Evolutionary conservation across 371 early-diverging fungal genomes (phyloP), one percentile per base, ranked within the genome.

Genomic region (Syncephalastrum sp.): DNA sequence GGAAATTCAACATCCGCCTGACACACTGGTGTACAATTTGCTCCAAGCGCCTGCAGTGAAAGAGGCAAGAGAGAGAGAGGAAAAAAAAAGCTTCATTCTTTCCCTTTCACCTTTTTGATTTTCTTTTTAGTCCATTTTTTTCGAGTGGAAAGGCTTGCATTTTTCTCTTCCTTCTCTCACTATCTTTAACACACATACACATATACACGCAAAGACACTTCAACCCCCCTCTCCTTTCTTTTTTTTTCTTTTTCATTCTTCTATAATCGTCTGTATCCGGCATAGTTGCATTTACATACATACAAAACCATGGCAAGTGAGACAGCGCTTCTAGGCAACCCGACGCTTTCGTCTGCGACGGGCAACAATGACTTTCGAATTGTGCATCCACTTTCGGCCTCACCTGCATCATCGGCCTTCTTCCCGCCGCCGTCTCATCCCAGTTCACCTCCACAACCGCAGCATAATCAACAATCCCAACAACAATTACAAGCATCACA

Each of bases 331-430:
- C 49, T 56, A n/a, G 54, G 61, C 50, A 47, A 47, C 16, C 48
- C 61, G 15, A 54, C 65, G 19, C 54, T 57, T 44, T 60, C 50
- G 38, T 29, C 23, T 17, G n/a, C 51, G 2, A 19, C 47, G 25
- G 14, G 50, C 23, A 44, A 38, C 14, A 42, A 44, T 3, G 63
- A 67, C 42, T 47, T 61, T 59, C 60, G 56, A 43, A 47, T 56
- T 45, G 55, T 64, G 27, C 68, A 68, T 64, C 64, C 68, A 23
- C 57, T 68, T 29, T 57, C 64, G n/a, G 52, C 64, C 46, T 68
- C 64, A 47, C 64, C 64, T 27, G 60, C 62, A 16, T 53, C 60
- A 14, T 56, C 47, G 41, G 48, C 54, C 17, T 54, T 61, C 19
- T 61, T 54, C 50, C 61, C 54, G 16, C 41, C 56, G 55, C 59